These are phyloP conservation scores for Aciculoconidium aculeatum DNA, from an alignment of 805 yeast species.

Conservation along the genomic window DNA sequence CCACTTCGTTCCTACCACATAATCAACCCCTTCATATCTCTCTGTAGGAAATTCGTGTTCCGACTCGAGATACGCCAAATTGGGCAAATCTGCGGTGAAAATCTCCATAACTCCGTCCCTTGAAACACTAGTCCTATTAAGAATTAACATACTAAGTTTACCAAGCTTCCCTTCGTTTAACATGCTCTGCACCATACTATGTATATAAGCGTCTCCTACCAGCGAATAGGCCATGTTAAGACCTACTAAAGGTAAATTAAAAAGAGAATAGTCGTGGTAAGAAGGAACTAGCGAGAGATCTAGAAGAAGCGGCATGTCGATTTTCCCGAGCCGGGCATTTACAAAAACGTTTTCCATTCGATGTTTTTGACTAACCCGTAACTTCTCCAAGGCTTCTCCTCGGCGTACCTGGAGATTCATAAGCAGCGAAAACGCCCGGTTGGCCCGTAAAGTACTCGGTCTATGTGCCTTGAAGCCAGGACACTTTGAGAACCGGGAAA, in stretches of 20 bases:
- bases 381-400: conserved; percentile 11
- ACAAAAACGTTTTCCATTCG: conserved; percentile 31
- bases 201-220: conserved; percentile 28
- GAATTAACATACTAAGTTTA: conserved; percentile 1
- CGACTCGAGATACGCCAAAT: conserved; percentile 8
- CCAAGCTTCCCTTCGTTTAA: conserved; percentile 4
- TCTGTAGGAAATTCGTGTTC: conserved; percentile 3
- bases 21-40: conserved; percentile 1
- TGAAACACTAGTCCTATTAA: conserved; percentile 1
- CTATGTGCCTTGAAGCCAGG: conserved; percentile 21
- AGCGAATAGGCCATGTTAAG: conserved; percentile 20
- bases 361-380: conserved; percentile 11
- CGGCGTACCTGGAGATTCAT: conserved; percentile 5
- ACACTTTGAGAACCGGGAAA: conserved; percentile 18
- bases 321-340: conserved; percentile 20
- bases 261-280: no score
- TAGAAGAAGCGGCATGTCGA: conserved; percentile 17
- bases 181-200: conserved; percentile 8
- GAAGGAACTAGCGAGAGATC: conserved; percentile 22
- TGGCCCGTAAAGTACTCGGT: not conserved
- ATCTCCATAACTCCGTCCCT: conserved; percentile 1
- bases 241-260: conserved; percentile 18
- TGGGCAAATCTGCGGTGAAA: no score
- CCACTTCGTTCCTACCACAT: conserved; percentile 10
- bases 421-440: conserved; percentile 1